Base-by-base conservation (phyloP, 768 basidiomycete species). In the Tulasnella sp. region DNA sequence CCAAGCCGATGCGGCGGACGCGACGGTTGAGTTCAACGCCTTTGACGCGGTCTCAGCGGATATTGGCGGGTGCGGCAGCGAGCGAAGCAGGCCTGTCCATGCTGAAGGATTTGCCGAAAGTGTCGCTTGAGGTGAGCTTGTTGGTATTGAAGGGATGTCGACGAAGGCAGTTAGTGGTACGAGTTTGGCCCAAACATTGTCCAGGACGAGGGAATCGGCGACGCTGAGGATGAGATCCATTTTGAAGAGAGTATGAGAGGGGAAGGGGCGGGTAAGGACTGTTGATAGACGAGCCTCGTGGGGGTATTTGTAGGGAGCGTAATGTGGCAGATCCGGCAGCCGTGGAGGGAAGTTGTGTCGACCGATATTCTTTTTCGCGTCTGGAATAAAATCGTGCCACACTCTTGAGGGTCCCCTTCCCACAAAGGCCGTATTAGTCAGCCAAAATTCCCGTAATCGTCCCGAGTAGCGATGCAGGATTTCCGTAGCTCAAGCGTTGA, bases 161-260 rank as follows among this genome's bases (percentile, higher is more conserved):
- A 73, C 74, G 75, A 80, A 80, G 65, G 80, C 80, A 62, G 80
- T 79, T 40, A 77, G 69, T 67, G 70, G 95, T 65, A 94, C 82
- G 74, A 92, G 79, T 67, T 82, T 83, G 2, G 92, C 88, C 85
- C 90, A 98, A n/a, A 89, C 79, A 63, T 81, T 81, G 86, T 98
- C 95, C 76, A 97, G 83, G 63, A 91, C 34, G 77, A 84, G 84
- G 37, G 89, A 85, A 81, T 98, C 94, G 47, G 84, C 83, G 75
- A 89, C 62, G 75, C 83, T 73, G 65, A 98, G 87, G n/a, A 95
- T 82, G 79, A 92, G 79, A 83, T 98, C 95, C 95, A 98, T 98
- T 19, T 32, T 52, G 52, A 47, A 44, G 67, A 71, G 63, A 64
- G 12, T 44, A n/a, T 44, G 12, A n/a, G 42, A 44, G 42, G 63